Conservation (phyloP, 2,329 filamentous ascomycete species). For the Coleophoma cylindrospora region DNA sequence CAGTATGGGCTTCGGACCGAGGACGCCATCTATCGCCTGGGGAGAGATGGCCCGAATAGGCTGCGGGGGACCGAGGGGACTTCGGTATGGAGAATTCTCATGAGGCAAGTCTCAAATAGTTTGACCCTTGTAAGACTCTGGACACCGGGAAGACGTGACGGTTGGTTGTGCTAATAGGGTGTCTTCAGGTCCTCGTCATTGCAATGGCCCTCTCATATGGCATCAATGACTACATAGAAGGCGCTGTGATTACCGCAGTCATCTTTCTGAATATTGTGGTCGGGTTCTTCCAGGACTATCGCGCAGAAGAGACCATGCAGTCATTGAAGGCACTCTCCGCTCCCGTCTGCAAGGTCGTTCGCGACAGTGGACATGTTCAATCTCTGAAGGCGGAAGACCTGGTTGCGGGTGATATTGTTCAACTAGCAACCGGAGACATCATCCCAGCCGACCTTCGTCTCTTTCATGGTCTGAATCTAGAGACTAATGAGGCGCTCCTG, state of each 20-base stretch:
- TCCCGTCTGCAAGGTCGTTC: constrained; percentile 54
- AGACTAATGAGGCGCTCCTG: constrained; percentile 69
- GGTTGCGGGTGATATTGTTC: constrained; percentile 62
- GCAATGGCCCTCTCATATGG: constrained; percentile 67
- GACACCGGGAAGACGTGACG: background rate
- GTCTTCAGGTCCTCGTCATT: constrained; percentile 61
- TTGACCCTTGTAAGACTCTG: constrained; percentile 53
- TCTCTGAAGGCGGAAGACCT: constrained; percentile 50
- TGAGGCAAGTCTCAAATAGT: constrained; percentile 74
- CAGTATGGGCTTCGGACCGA: constrained; percentile 48
- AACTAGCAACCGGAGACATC: constrained; percentile 60
- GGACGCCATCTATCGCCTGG: constrained; percentile 62
- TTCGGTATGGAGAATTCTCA: constrained; percentile 70
- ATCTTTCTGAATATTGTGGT: constrained; percentile 64
- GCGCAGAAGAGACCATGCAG: constrained; percentile 58
- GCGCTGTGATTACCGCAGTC: constrained; percentile 57
- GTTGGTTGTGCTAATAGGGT: background rate
- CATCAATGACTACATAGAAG: constrained; percentile 61
- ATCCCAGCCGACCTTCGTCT: constrained; percentile 65
- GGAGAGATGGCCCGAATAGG: constrained; percentile 63
- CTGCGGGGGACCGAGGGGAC: constrained; percentile 67
- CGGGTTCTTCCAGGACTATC: constrained; percentile 56
- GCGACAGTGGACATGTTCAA: constrained; percentile 43
- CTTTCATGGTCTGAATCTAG: constrained; percentile 65
- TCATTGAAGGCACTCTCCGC: constrained; percentile 29